Percentiles rank a stretch among this genome's conserved stretches.
Conservation (phyloP, 257 asterid genomes). For the Solanum chiquidenum region DNA sequence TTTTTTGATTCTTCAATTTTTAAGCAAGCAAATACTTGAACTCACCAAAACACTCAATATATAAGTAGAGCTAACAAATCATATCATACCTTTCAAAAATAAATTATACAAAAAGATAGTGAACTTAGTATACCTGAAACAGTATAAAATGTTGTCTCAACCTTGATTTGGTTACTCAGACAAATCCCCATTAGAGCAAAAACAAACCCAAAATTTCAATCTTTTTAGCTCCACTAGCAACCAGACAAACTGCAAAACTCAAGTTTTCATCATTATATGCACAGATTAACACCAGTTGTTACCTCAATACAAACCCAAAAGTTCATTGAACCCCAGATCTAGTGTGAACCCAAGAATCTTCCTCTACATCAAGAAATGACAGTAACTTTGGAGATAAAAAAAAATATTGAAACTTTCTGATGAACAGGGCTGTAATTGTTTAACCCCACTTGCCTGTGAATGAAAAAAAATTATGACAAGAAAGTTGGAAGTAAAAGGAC, state of each 20-base stretch:
- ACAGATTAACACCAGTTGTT: background rate
- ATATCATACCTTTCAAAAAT: background rate
- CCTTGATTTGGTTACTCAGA: conserved; percentile 78
- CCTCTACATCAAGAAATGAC: background rate
- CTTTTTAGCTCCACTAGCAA: conserved; percentile 3
- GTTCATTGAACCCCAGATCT: conserved; percentile 31
- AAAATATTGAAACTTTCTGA: background rate
- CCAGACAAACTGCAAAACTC: conserved; percentile 11
- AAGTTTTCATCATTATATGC: conserved; percentile 12
- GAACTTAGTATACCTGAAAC: conserved; percentile 31
- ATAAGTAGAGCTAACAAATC: background rate
- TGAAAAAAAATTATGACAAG: background rate
- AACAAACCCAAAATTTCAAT: background rate
- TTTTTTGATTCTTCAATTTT: background rate
- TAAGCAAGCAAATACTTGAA: background rate
- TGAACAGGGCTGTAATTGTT: background rate
- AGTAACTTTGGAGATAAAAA: background rate
- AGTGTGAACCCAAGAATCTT: conserved; percentile 25
- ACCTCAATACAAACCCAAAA: background rate
- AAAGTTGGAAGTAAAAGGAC: background rate
- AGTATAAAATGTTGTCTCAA: conserved; percentile 45
- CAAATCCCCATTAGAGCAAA: conserved; percentile 63
- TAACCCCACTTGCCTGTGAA: background rate
- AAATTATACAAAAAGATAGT: background rate
- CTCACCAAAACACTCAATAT: background rate